phyloP scores from a whole-genome alignment of 306 rosid genomes.

The Casuarina cunninghamiana region DNA sequence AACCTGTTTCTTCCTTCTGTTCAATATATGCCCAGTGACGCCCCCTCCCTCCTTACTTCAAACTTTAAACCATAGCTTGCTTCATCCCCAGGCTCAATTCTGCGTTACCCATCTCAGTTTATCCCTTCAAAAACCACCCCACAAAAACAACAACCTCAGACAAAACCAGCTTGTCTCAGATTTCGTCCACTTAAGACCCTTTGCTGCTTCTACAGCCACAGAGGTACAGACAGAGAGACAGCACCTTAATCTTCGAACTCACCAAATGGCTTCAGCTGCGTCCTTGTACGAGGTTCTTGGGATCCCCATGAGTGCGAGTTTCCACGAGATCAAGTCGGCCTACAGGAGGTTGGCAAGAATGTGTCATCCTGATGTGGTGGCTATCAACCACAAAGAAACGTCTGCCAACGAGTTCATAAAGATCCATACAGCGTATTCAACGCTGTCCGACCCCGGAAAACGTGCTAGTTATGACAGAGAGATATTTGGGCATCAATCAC shows the following conservation, averaged over 20 bases:
- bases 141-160: neutral
- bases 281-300: conserved; percentile 77
- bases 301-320: conserved; percentile 48
- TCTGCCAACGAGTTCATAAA: conserved; percentile 60
- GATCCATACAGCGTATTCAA: conserved; percentile 63
- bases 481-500: conserved; percentile 14
- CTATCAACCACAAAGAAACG: conserved; percentile 51
- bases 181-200: conserved; percentile 9
- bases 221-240: neutral
- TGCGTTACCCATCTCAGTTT: conserved; percentile 2
- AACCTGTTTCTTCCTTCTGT: neutral
- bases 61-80: neutral
- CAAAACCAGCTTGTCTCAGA: neutral
- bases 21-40: conserved; percentile 27
- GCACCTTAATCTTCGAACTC: neutral
- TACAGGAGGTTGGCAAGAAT: conserved; percentile 67
- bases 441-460: conserved; percentile 66
- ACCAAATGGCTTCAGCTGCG: conserved; percentile 37
- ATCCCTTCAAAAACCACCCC: neutral
- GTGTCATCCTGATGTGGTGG: conserved; percentile 72
- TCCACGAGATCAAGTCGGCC: conserved; percentile 58
- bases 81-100: neutral
- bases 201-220: conserved; percentile 5
- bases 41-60: conserved; percentile 3
- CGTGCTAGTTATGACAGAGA: conserved; percentile 57